Conservation (phyloP, 2,329 filamentous ascomycete species). For the Hymenoscyphus repandus region DNA sequence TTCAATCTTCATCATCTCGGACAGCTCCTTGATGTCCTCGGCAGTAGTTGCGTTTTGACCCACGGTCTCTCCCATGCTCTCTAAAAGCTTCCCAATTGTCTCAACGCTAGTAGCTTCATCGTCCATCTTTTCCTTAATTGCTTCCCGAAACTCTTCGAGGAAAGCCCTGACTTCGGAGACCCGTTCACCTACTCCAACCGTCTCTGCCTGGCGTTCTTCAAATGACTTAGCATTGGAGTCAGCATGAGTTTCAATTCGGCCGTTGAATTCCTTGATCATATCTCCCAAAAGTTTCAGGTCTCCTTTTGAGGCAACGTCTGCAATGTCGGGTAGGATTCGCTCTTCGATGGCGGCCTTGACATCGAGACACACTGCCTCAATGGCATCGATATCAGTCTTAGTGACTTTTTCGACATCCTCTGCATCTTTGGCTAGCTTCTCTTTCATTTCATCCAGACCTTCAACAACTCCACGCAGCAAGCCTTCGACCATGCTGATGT, state of each 20-base stretch:
- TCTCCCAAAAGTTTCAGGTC: slow-evolving; percentile 67
- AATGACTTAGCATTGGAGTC: slow-evolving; percentile 73
- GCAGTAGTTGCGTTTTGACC: slow-evolving; percentile 51
- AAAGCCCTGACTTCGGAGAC: slow-evolving; percentile 74
- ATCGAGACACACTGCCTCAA: slow-evolving; percentile 78
- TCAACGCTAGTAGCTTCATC: slow-evolving; percentile 70
- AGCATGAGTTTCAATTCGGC: slow-evolving; percentile 60
- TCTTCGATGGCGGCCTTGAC: slow-evolving; percentile 75
- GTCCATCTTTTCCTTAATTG: slow-evolving; percentile 71
- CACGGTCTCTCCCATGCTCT: slow-evolving; percentile 59
- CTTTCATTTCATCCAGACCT: slow-evolving; percentile 68
- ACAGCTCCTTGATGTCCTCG: slow-evolving; percentile 65
- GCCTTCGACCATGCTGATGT: slow-evolving; percentile 70
- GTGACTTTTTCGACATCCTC: slow-evolving; percentile 56
- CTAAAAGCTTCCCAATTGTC: slow-evolving; percentile 64
- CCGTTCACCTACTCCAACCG: slow-evolving; percentile 69
- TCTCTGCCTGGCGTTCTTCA: slow-evolving; percentile 79
- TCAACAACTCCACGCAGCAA: slow-evolving; percentile 73
- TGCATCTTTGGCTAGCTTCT: slow-evolving; percentile 38
- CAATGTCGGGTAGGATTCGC: slow-evolving; percentile 65
- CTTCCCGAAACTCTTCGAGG: slow-evolving; percentile 71
- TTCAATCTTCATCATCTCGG: slow-evolving; percentile 72
- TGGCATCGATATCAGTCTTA: slow-evolving; percentile 76
- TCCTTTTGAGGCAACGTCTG: slow-evolving; percentile 67
- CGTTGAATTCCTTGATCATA: slow-evolving; percentile 68